Evolutionary conservation across 2,329 filamentous ascomycete species (phyloP).

Genomic region (Fusarium burgessii): DNA sequence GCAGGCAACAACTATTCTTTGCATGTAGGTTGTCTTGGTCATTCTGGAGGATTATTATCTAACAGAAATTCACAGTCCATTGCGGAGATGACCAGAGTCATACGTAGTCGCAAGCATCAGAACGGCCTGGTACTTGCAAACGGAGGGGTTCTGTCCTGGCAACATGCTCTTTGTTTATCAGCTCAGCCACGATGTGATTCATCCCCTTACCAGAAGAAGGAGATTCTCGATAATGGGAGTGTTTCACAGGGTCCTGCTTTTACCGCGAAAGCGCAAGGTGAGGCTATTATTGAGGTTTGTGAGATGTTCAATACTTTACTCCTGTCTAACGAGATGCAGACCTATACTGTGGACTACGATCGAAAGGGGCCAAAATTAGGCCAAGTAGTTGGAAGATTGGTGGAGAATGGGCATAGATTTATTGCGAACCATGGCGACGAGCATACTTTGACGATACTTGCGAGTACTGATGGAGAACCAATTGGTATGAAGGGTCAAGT

Average conservation of each 20-base stretch:
- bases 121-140: constrained; percentile 73
- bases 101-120: constrained; percentile 59
- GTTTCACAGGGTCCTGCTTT: constrained; percentile 29
- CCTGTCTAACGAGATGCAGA: constrained; percentile 26
- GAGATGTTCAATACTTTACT: rapidly evolving
- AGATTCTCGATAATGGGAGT: constrained; percentile 4
- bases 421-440: constrained; percentile 47
- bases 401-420: constrained; percentile 40
- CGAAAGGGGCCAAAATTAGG: constrained; percentile 36
- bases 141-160: constrained; percentile 73
- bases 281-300: constrained; percentile 44
- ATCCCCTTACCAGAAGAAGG: constrained; percentile 14
- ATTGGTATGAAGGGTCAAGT: constrained; percentile 28
- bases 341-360: constrained; percentile 50
- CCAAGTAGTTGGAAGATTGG: constrained; percentile 41
- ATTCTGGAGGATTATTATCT: constrained; percentile 40
- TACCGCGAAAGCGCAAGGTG: constrained; percentile 30
- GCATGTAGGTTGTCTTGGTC: constrained; percentile 60
- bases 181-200: constrained; percentile 50
- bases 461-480: constrained; percentile 19
- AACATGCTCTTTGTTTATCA: constrained; percentile 71
- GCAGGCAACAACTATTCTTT: constrained; percentile 79
- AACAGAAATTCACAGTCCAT: constrained; percentile 48
- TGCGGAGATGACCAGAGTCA: constrained; percentile 65
- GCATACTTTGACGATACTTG: constrained; percentile 32